Evolutionary conservation across 164 flowering plant genomes (phyloP).

Genomic region (Nymphaea colorata): DNA sequence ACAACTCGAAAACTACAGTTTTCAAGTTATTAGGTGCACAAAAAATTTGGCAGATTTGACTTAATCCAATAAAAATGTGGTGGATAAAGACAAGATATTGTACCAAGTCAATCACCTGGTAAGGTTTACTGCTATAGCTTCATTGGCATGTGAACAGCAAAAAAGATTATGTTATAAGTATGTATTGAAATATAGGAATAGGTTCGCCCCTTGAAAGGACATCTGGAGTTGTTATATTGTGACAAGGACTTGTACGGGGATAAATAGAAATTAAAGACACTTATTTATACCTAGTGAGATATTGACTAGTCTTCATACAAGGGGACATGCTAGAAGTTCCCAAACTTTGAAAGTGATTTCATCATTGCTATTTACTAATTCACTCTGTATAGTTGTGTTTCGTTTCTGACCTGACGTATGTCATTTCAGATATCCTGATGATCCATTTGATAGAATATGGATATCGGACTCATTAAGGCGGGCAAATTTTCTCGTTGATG

Average conservation of each 20-base stretch:
- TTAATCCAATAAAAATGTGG: not conserved
- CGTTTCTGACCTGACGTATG: not conserved
- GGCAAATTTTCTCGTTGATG: conserved; percentile 95
- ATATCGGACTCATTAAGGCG: conserved; percentile 68
- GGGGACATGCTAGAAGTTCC: no score
- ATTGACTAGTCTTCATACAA: no score
- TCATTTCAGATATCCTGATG: conserved; percentile 87
- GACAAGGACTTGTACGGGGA: no score
- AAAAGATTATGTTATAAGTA: no score
- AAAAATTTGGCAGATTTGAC: not conserved
- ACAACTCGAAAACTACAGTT: no score
- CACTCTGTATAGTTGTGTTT: no score
- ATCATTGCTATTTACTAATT: no score
- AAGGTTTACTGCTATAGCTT: not conserved
- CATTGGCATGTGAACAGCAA: no score
- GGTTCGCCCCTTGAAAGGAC: not conserved
- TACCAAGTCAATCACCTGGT: not conserved
- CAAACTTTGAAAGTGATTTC: no score
- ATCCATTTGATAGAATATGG: conserved; percentile 97
- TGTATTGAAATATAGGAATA: no score
- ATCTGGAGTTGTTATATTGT: not conserved
- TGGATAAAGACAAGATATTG: not conserved
- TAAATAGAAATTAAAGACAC: no score
- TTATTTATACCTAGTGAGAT: no score
- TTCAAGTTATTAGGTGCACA: not conserved